Percentiles rank a stretch among this genome's conserved stretches.
Evolutionary conservation across 1,284 basidiomycete genomes (phyloP).

Genomic region (Trichosporon ovoides): DNA sequence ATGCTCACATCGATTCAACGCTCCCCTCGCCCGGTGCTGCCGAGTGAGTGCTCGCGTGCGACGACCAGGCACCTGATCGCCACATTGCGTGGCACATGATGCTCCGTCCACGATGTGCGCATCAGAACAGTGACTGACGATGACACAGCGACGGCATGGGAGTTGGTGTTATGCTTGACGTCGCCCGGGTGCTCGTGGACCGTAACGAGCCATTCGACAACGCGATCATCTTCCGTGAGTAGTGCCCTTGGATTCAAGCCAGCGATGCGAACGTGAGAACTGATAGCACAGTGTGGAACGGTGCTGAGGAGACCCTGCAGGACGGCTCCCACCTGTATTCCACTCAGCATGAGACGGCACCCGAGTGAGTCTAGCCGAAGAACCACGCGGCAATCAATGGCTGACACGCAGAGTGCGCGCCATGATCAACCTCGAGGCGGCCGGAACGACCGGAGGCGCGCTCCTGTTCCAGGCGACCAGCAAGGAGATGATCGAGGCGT

Average conservation of each 20-base stretch:
- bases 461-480: slow-evolving; percentile 94
- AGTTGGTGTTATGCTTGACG: slow-evolving; percentile 88
- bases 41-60: no score
- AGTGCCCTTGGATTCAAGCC: neutral
- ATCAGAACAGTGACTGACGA: slow-evolving; percentile 8
- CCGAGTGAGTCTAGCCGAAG: slow-evolving; percentile 67
- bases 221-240: slow-evolving; percentile 77
- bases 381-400: no score
- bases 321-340: slow-evolving; percentile 91
- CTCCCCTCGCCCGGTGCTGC: slow-evolving; percentile 70
- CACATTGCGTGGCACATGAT: no score
- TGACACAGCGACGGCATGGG: slow-evolving; percentile 62
- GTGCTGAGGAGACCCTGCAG: slow-evolving; percentile 79
- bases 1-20: slow-evolving; percentile 76
- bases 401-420: slow-evolving; percentile 63
- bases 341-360: slow-evolving; percentile 71
- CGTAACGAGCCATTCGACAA: slow-evolving; percentile 67
- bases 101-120: no score
- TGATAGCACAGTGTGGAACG: slow-evolving; percentile 71
- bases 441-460: slow-evolving; percentile 81
- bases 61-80: no score
- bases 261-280: neutral
- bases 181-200: slow-evolving; percentile 71
- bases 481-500: slow-evolving; percentile 87
- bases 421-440: slow-evolving; percentile 58